phyloP scores from a whole-genome alignment of 2,329 filamentous ascomycete genomes.

The Pezicula carpinea region DNA sequence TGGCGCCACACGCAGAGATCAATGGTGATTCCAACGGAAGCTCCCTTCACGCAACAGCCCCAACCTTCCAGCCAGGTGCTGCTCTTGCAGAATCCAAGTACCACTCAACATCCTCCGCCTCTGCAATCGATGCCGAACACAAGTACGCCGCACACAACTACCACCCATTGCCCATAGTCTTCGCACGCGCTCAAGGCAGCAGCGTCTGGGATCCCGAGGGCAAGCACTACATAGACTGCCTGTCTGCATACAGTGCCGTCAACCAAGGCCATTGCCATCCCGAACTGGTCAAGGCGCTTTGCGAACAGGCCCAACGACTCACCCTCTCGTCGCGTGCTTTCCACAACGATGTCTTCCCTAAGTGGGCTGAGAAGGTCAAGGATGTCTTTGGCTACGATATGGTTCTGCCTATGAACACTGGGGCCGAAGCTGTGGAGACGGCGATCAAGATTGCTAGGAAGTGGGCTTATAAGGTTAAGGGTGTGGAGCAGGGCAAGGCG shows the following conservation, averaged over 20 bases:
- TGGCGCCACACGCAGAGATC: conserved; percentile 56
- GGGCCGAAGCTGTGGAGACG: conserved; percentile 93
- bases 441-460: conserved; percentile 94
- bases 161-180: conserved; percentile 92
- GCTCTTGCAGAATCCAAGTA: conserved; percentile 35
- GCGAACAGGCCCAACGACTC: conserved; percentile 82
- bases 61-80: conserved; percentile 25
- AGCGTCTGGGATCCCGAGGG: conserved; percentile 97
- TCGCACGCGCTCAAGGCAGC: conserved; percentile 77
- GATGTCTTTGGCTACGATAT: conserved; percentile 91
- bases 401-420: conserved; percentile 98
- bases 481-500: conserved; percentile 78
- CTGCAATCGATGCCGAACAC: conserved; percentile 77
- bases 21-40: conserved; percentile 30
- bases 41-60: conserved; percentile 27
- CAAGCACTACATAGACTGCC: conserved; percentile 92
- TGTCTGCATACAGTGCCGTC: conserved; percentile 95
- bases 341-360: conserved; percentile 97
- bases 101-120: conserved; percentile 74
- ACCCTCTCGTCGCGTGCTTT: conserved; percentile 94
- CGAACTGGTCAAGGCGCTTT: conserved; percentile 84
- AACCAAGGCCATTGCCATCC: conserved; percentile 99
- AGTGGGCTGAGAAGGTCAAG: conserved; percentile 90
- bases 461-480: conserved; percentile 97
- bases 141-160: conserved; percentile 96